A percentile compares a stretch with the other conserved stretches of the same genome.
Conservation (phyloP, 2,329 filamentous ascomycete genomes). For the Diaporthe nobilis region DNA sequence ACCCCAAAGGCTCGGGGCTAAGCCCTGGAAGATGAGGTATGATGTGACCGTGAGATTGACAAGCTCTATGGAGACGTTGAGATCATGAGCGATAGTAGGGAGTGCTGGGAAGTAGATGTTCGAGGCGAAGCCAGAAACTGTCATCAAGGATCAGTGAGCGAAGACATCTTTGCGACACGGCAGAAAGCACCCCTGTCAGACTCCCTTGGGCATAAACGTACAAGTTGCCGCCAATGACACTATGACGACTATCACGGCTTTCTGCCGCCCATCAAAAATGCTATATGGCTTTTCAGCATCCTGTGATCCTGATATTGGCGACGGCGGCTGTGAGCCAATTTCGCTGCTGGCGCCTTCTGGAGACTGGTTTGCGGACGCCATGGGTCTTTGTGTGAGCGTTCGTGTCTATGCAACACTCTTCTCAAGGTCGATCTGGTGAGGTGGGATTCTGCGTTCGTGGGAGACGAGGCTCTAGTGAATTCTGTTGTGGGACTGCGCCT, state of each 20-base stretch:
- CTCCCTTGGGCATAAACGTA: background rate
- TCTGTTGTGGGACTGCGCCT: too few species aligned
- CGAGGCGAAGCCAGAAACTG: conserved; percentile 19
- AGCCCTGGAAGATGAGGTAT: conserved; percentile 72
- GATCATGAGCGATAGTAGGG: conserved; percentile 61
- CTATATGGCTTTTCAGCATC: background rate
- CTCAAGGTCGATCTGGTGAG: too few species aligned
- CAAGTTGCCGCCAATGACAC: conserved; percentile 9
- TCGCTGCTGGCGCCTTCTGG: background rate
- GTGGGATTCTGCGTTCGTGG: background rate
- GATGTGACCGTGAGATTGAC: conserved; percentile 68
- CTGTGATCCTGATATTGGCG: background rate
- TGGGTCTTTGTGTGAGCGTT: background rate
- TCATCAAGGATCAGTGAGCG: background rate
- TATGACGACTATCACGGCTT: background rate
- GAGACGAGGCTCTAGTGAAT: too few species aligned
- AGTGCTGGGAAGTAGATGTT: conserved; percentile 70
- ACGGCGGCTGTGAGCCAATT: background rate
- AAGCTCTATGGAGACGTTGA: conserved; percentile 58
- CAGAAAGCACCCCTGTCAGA: accelerated
- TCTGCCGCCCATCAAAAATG: background rate
- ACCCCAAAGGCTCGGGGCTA: conserved; percentile 65
- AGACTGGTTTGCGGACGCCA: background rate
- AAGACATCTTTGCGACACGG: background rate
- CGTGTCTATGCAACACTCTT: background rate